Evolutionary conservation across 108 stramenopile species (phyloP).

Genomic region (Conticribra guillardii): DNA sequence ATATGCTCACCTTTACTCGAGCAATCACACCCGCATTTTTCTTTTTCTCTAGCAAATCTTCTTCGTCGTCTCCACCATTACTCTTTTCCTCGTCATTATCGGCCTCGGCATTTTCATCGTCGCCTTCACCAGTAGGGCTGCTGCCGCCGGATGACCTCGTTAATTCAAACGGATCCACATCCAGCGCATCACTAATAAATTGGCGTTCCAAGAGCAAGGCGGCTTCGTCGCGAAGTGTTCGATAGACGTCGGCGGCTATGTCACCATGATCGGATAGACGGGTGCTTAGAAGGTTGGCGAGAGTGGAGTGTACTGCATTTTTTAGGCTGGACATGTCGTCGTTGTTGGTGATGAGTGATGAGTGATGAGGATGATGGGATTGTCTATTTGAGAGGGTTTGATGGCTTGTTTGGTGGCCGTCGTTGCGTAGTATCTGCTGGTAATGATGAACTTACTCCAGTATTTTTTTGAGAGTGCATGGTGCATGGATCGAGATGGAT

Average conservation of each 20-base stretch:
- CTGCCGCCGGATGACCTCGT: conserved; percentile 11
- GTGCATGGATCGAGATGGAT: too few species aligned
- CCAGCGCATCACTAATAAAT: conserved; percentile 46
- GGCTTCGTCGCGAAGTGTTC: conserved; percentile 67
- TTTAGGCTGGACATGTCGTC: not conserved
- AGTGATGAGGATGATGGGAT: too few species aligned
- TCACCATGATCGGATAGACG: conserved; percentile 25
- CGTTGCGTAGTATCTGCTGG: too few species aligned
- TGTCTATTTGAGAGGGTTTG: too few species aligned
- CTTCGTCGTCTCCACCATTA: conserved; percentile 16
- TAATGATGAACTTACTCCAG: too few species aligned
- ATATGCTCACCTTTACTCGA: conserved; percentile 47
- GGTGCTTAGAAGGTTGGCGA: conserved; percentile 7
- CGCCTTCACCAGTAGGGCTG: too few species aligned
- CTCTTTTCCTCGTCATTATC: too few species aligned
- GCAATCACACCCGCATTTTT: conserved; percentile 40
- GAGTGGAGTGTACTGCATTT: conserved; percentile 10
- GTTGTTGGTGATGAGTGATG: too few species aligned
- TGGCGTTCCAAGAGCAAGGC: conserved; percentile 60
- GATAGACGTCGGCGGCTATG: conserved; percentile 66
- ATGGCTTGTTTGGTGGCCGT: too few species aligned
- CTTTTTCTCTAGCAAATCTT: conserved; percentile 24
- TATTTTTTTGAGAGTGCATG: too few species aligned
- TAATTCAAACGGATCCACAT: conserved; percentile 62
- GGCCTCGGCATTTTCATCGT: not conserved